Evolutionary conservation across 176 grass and related monocot species (phyloP).

Genomic region (Hordeum marinum): DNA sequence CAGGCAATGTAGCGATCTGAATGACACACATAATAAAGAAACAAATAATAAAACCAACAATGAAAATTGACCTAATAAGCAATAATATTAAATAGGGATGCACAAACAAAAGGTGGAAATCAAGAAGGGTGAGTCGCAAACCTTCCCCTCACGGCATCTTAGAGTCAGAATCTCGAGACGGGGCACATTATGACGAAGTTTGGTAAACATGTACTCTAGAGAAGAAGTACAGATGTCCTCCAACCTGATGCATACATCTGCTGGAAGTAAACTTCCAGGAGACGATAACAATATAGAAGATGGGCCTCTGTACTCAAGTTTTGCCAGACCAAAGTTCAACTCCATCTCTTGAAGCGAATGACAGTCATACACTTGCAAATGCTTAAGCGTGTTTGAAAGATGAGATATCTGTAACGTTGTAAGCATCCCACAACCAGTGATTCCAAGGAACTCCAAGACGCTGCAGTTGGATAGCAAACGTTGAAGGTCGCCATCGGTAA

Average conservation of each 20-base stretch:
- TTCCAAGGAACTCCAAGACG: not conserved
- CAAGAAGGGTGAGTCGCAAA: not conserved
- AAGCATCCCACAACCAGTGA: not conserved
- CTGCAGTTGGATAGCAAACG: not conserved
- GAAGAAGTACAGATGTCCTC: not conserved
- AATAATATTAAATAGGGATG: too few species aligned
- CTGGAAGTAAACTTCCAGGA: not conserved
- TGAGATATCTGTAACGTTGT: not conserved
- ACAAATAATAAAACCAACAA: not conserved
- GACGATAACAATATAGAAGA: not conserved
- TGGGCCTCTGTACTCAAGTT: not conserved
- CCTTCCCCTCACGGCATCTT: not conserved
- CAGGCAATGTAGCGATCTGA: not conserved
- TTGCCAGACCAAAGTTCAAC: not conserved
- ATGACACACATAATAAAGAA: not conserved
- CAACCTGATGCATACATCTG: not conserved
- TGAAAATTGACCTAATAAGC: not conserved
- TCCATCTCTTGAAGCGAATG: not conserved
- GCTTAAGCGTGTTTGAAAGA: not conserved
- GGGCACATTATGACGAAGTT: not conserved
- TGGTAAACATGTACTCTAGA: constrained; percentile 3
- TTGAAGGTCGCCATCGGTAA: not conserved
- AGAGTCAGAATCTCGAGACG: not conserved
- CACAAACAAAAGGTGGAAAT: too few species aligned
- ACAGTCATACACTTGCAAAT: not conserved